Percentiles rank a stretch among this genome's conserved stretches.
These are phyloP conservation scores for Candida suzukii DNA, from an alignment of 805 yeast genomes.

Conservation along the genomic window DNA sequence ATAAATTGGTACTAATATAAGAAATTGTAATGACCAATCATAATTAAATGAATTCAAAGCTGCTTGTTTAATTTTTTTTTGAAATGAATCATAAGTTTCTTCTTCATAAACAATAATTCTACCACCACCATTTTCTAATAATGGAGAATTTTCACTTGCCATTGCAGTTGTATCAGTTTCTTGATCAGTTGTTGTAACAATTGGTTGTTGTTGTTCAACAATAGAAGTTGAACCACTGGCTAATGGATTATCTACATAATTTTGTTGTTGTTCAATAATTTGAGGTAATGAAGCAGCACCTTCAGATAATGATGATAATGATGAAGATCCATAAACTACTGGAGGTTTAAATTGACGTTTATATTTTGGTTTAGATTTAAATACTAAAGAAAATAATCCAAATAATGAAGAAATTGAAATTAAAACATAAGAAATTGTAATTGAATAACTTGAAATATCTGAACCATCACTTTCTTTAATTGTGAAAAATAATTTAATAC, in stretches of 20 bases:
- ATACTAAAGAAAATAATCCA: conserved; percentile 45
- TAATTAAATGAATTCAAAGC: conserved; percentile 46
- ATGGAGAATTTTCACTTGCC: conserved; percentile 2
- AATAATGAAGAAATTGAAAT: conserved; percentile 40
- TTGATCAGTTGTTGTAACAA: conserved; percentile 4
- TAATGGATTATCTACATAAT: too few species aligned
- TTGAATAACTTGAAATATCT: conserved; percentile 46
- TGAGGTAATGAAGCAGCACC: too few species aligned
- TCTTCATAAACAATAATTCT: conserved; percentile 18
- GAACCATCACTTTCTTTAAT: conserved; percentile 38
- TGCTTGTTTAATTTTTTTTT: conserved; percentile 18
- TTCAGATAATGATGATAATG: too few species aligned
- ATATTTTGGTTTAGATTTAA: conserved; percentile 19
- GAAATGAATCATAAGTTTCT: conserved; percentile 18
- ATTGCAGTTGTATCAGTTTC: conserved; percentile 9
- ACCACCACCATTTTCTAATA: conserved; percentile 4
- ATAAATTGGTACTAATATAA: conserved; percentile 60
- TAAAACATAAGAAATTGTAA: conserved; percentile 39
- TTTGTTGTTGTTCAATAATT: conserved; percentile 3
- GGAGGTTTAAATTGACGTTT: conserved; percentile 9
- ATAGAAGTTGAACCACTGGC: too few species aligned
- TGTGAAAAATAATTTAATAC: conserved; percentile 42
- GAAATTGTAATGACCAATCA: conserved; percentile 77
- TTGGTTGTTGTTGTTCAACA: not conserved
- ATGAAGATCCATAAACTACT: conserved; percentile 16